A percentile compares a stretch with the other conserved stretches of the same genome.
phyloP scores from a whole-genome alignment of 2,329 filamentous ascomycete species.

The Emmonsia crescens region DNA sequence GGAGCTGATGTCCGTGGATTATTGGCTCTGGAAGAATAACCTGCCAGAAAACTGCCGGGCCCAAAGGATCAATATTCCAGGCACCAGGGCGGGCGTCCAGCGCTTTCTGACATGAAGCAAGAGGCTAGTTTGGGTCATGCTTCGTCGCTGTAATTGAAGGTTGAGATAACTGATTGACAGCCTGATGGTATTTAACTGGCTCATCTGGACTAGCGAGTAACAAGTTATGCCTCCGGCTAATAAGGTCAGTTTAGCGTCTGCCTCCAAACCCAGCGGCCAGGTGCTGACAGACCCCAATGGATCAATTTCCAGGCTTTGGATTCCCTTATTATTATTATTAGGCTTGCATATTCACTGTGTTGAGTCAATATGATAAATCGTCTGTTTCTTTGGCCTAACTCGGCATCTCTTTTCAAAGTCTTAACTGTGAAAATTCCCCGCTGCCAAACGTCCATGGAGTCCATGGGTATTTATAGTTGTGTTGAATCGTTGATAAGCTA shows the following conservation, averaged over 20 bases:
- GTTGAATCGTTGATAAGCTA: not conserved
- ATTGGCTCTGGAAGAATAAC: too few relatives aligned
- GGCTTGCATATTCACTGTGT: not conserved
- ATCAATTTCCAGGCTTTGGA: not conserved
- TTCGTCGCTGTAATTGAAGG: not conserved
- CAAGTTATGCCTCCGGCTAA: not conserved
- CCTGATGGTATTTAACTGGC: not conserved
- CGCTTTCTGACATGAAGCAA: not conserved
- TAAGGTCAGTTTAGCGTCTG: not conserved
- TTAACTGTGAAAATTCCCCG: not conserved
- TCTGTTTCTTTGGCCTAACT: not conserved
- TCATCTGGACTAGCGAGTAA: not conserved
- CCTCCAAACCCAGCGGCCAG: not conserved
- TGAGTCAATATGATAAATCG: not conserved
- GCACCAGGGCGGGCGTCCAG: not conserved
- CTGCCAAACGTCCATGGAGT: not conserved
- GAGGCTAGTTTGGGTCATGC: not conserved
- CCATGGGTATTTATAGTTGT: not conserved
- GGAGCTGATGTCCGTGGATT: too few relatives aligned
- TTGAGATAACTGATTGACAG: not conserved
- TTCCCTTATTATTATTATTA: not conserved
- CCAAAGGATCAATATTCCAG: not conserved
- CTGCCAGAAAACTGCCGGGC: too few relatives aligned
- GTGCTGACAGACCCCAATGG: not conserved
- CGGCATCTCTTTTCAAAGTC: not conserved